These are phyloP conservation scores for Begonia masoniana DNA, from an alignment of 306 rosid species.

Conservation along the genomic window DNA sequence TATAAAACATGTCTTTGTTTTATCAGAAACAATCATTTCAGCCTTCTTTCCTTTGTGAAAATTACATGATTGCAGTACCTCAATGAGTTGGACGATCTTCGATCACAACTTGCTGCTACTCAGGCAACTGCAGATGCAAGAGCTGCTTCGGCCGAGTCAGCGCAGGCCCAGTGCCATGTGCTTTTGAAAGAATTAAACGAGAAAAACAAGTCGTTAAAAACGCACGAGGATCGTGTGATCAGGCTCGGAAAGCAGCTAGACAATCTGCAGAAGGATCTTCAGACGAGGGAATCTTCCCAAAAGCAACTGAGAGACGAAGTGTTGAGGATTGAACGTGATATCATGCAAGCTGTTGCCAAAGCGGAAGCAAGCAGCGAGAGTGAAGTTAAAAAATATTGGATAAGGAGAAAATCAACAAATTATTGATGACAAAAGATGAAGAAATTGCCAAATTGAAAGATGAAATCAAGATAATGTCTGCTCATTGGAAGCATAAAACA, in stretches of 20 bases:
- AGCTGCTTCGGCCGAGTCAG: constrained; percentile 73
- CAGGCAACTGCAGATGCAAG: constrained; percentile 78
- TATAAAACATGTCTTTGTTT: no score
- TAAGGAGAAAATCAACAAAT: constrained; percentile 66
- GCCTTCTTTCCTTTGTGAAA: no score
- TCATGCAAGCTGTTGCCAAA: constrained; percentile 61
- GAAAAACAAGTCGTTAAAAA: constrained; percentile 57
- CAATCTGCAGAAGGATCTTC: constrained; percentile 66
- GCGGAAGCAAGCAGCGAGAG: constrained; percentile 53
- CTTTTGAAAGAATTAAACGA: constrained; percentile 67
- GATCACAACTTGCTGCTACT: constrained; percentile 50
- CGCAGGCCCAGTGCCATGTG: constrained; percentile 52
- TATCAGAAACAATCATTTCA: no score
- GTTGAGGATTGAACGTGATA: constrained; percentile 68
- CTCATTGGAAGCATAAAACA: constrained; percentile 86
- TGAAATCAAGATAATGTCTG: constrained; percentile 68
- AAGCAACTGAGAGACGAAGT: constrained; percentile 82
- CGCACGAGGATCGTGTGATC: constrained; percentile 59
- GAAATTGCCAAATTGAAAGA: constrained; percentile 64
- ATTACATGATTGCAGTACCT: constrained; percentile 38
- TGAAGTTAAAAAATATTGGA: constrained; percentile 60
- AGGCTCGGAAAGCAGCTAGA: constrained; percentile 80
- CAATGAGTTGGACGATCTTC: constrained; percentile 65
- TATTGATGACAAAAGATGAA: constrained; percentile 59
- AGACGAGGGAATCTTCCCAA: constrained; percentile 80